Base-by-base conservation (phyloP, 352 stramenopile species). In the Globisporangium mamillatum region DNA sequence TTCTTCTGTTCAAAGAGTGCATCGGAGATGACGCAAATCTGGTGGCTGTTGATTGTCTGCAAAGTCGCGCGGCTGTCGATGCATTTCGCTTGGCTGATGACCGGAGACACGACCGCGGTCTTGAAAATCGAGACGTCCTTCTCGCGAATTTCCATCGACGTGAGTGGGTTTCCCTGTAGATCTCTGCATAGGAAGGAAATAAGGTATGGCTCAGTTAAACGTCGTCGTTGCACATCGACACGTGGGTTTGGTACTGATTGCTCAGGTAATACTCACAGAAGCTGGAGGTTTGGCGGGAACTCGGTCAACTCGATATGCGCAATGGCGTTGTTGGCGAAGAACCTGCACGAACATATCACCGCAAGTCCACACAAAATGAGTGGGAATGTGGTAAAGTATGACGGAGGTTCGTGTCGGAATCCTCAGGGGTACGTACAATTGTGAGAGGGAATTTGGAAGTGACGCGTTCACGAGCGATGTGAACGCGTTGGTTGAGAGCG, bases 11-110 rank as follows among this genome's bases (percentile, higher is more conserved):
- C 55, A 48, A 72, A 72, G 16, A 32, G 54, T 8, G 41, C 25
- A 16, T 72, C 67, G 8, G 67, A 64, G 38, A 72, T 60, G 38
- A 72, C 62, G 54, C 67, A 72, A 41, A 72, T 36, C 7, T 22
- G 25, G 24, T 72, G 67, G 18, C 32, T 44, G 27, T 60, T 36
- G 29, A 72, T 56, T 20, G 8, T 32, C 22, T 53, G 61, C n/a
- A 72, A 16, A 25, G 16, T 16, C 2, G 67, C 61, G 22, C 50
- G 32, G 4, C 25, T 34, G 46, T 72, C 61, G 14, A 18, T 5
- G 25, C 67, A 72, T 12, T 46, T 34, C 1, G 24, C 6, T 20
- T 57, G 61, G 5, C 4, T 48, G 34, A 72, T 53, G 20, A 27
- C 25, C 4, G 61, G 54, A 1, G 29, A 22, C 9, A 72, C 24